Evolutionary conservation across 345 rosid species (phyloP).

Genomic region (Limnanthes douglasii): DNA sequence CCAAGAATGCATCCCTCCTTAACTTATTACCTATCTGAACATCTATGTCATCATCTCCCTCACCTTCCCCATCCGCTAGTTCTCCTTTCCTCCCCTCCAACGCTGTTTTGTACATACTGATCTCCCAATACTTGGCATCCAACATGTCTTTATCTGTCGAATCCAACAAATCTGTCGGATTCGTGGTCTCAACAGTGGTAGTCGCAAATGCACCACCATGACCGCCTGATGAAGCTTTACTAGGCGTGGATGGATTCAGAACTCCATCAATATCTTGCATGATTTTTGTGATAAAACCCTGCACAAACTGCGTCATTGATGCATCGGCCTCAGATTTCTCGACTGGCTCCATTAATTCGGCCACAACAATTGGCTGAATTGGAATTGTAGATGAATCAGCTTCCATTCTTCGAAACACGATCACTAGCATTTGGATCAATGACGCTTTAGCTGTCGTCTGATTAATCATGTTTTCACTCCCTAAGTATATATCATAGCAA

Average conservation of each 20-base stretch:
- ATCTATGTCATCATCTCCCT: conserved; percentile 87
- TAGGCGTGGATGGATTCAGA: conserved; percentile 28
- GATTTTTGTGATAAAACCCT: conserved; percentile 63
- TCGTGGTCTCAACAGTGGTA: conserved; percentile 46
- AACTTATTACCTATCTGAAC: conserved; percentile 98
- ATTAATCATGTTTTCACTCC: conserved; percentile 79
- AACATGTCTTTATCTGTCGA: conserved; percentile 90
- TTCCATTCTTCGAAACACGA: conserved; percentile 97
- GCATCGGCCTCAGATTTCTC: conserved; percentile 79
- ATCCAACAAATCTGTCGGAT: conserved; percentile 55
- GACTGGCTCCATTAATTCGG: conserved; percentile 83
- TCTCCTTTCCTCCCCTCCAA: conserved; percentile 98
- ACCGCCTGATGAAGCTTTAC: conserved; percentile 31
- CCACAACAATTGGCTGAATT: conserved; percentile 95
- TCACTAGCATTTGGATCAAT: conserved; percentile 88
- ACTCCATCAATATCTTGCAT: conserved; percentile 78
- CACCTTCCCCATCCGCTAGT: conserved; percentile 77
- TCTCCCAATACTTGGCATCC: conserved; percentile 99
- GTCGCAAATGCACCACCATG: conserved; percentile 74
- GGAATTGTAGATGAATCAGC: conserved; percentile 94
- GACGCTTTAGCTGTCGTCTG: conserved; percentile 97
- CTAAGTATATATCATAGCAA: conserved; percentile 86
- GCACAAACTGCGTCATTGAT: conserved; percentile 71
- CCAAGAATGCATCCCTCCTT: conserved; percentile 97
- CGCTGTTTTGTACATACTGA: conserved; percentile 97